Evolutionary conservation across 306 rosid genomes (phyloP).

Genomic region (Crataegus laevigata): DNA sequence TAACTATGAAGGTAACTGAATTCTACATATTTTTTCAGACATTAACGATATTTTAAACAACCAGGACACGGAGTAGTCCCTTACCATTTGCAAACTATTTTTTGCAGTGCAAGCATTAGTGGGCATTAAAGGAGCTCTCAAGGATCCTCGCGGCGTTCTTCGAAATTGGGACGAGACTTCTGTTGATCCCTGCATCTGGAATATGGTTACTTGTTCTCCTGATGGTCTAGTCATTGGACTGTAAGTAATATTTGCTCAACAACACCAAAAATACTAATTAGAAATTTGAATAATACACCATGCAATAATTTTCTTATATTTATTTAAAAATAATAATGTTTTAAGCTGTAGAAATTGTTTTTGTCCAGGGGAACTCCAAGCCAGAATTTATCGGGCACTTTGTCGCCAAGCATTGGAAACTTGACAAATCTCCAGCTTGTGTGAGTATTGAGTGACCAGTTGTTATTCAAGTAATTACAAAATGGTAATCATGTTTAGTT

Average conservation of each 20-base stretch:
- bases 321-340: not conserved
- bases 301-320: not conserved
- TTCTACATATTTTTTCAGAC: not conserved
- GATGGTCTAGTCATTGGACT: constrained; percentile 54
- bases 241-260: constrained; percentile 35
- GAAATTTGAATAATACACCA: not conserved
- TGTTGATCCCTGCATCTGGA: constrained; percentile 96
- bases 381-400: constrained; percentile 70
- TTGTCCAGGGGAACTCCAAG: constrained; percentile 73
- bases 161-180: constrained; percentile 68
- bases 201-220: constrained; percentile 69
- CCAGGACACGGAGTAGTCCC: not conserved
- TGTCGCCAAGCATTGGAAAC: constrained; percentile 78
- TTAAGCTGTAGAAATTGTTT: not conserved
- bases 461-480: not conserved
- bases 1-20: constrained; percentile 74
- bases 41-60: not conserved
- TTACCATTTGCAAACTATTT: not conserved
- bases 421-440: constrained; percentile 64
- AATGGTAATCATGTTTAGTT: not conserved
- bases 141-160: constrained; percentile 59
- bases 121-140: constrained; percentile 36
- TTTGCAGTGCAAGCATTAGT: constrained; percentile 67
- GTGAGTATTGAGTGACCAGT: constrained; percentile 37
- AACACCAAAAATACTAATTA: not conserved